Evolutionary conservation across 768 basidiomycete species (phyloP).

Genomic region (Termitomyces sp.): DNA sequence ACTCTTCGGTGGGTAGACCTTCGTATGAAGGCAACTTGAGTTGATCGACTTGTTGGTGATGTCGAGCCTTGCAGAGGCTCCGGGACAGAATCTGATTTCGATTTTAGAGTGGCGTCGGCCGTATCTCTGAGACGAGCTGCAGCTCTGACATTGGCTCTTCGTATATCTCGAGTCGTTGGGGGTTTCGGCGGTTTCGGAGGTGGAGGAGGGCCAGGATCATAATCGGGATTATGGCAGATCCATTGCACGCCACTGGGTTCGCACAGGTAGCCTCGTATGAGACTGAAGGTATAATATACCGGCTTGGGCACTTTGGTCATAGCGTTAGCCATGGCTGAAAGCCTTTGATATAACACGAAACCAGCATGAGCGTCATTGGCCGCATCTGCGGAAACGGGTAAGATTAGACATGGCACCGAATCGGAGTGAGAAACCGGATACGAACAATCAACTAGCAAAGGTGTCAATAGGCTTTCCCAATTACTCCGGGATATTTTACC

Average conservation of each 20-base stretch:
- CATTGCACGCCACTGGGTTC: conserved; percentile 46
- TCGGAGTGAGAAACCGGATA: conserved; percentile 12
- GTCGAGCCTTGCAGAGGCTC: neutral
- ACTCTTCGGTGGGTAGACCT: neutral
- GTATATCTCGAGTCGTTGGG: conserved; percentile 11
- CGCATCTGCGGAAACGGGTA: conserved; percentile 42
- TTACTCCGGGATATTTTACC: conserved; percentile 63
- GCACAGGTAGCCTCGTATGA: conserved; percentile 42
- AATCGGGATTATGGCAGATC: conserved; percentile 59
- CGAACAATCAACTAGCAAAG: conserved; percentile 59
- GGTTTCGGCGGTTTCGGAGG: conserved; percentile 36
- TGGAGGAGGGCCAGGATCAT: conserved; percentile 70
- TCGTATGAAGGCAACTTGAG: neutral
- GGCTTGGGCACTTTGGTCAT: conserved; percentile 32
- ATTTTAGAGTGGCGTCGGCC: no score
- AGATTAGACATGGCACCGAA: neutral
- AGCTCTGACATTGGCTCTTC: conserved; percentile 4
- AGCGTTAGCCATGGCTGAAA: conserved; percentile 39
- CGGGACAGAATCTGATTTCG: neutral
- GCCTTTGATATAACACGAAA: conserved; percentile 45
- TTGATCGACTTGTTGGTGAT: neutral
- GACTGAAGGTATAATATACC: conserved; percentile 57
- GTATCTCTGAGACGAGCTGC: neutral
- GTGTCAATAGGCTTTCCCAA: conserved; percentile 55
- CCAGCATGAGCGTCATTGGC: conserved; percentile 71